Conservation (phyloP, 2,329 filamentous ascomycete species). For the Fonsecaea pugnacius region DNA sequence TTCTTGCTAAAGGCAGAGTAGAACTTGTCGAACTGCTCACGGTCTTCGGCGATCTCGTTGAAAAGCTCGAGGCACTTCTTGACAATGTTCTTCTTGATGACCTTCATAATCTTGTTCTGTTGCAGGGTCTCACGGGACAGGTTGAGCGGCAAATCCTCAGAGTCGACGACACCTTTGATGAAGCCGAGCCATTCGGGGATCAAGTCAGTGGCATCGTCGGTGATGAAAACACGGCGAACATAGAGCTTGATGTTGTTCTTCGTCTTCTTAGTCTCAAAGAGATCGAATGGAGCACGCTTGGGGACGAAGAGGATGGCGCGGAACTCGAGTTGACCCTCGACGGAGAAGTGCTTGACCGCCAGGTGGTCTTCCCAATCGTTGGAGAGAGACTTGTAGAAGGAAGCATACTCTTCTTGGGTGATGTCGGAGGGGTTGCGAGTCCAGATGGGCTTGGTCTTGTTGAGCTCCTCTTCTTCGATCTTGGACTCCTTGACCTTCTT, state of each 20-base stretch:
- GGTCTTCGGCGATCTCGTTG: constrained; percentile 98
- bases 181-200: constrained; percentile 99
- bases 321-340: constrained; percentile 99
- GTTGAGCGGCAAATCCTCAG: constrained; percentile 98
- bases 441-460: constrained; percentile 99
- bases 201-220: constrained; percentile 97
- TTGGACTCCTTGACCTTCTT: constrained; percentile 99
- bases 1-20: constrained; percentile 99
- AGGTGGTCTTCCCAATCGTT: constrained; percentile 99
- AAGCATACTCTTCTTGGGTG: constrained; percentile 91
- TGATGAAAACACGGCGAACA: constrained; percentile 99
- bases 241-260: constrained; percentile 99
- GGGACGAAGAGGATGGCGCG: constrained; percentile 98
- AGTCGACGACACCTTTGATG: constrained; percentile 99
- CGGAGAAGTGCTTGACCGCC: constrained; percentile 99
- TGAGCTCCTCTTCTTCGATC: constrained; percentile 99
- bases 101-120: constrained; percentile 99
- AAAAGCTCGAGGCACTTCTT: constrained; percentile 99
- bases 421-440: constrained; percentile 97
- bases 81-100: constrained; percentile 99
- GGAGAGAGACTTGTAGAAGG: constrained; percentile 99
- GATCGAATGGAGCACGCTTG: constrained; percentile 98
- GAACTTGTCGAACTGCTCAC: constrained; percentile 99
- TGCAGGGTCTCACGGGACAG: constrained; percentile 99
- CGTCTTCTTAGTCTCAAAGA: constrained; percentile 99